A percentile compares a stretch with the other conserved stretches of the same genome.
Evolutionary conservation across 768 basidiomycete genomes (phyloP).

Genomic region (Termitomyces sp.): DNA sequence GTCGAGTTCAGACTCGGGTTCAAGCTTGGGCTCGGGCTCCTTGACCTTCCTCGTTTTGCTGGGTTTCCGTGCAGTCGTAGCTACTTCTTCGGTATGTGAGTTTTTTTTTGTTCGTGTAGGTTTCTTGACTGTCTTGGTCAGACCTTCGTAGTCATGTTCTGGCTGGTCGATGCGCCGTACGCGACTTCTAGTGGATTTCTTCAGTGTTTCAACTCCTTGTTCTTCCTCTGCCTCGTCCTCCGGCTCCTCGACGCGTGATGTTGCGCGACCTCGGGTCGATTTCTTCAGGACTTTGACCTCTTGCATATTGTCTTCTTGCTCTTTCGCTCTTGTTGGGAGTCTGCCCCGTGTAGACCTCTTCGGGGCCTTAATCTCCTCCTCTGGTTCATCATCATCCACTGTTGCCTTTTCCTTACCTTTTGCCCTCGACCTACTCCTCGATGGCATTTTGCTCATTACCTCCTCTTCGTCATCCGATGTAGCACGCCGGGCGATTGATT

Average conservation of each 20-base stretch:
- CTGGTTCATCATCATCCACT: constrained; percentile 3
- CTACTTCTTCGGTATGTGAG: background rate
- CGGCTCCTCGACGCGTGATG: background rate
- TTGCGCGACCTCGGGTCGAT: constrained; percentile 5
- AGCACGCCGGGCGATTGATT: constrained; percentile 11
- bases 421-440: constrained; percentile 8
- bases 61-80: constrained; percentile 1
- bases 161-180: background rate
- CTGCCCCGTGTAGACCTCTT: constrained; percentile 7
- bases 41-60: constrained; percentile 8
- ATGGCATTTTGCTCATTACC: constrained; percentile 1
- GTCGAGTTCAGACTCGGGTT: background rate
- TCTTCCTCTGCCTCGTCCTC: constrained; percentile 2
- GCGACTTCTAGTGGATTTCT: constrained; percentile 5
- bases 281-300: constrained; percentile 9
- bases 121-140: constrained; percentile 8
- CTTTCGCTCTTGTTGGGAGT: constrained; percentile 7
- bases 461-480: constrained; percentile 14
- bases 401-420: constrained; percentile 8
- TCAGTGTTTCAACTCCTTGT: background rate
- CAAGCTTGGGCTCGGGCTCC: background rate
- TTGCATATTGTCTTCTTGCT: constrained; percentile 9
- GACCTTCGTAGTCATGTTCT: constrained; percentile 6
- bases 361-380: background rate
- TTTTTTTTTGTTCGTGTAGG: constrained; percentile 7